A percentile compares a stretch with the other conserved stretches of the same genome.
Evolutionary conservation across 2,329 filamentous ascomycete species (phyloP).

Genomic region (Fusarium sp.): DNA sequence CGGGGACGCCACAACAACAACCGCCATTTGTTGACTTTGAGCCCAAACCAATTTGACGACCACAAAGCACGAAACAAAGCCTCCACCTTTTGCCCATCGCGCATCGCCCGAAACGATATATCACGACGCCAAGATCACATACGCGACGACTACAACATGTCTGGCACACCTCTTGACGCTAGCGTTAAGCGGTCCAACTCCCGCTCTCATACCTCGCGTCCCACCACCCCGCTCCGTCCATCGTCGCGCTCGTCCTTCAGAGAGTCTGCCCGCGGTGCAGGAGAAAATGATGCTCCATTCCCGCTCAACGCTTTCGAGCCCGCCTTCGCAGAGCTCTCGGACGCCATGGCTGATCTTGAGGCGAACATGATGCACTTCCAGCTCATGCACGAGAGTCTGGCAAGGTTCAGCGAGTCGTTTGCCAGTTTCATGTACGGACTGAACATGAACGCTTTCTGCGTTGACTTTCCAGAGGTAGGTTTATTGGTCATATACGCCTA

Average conservation of each 20-base stretch:
- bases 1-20: slow-evolving; percentile 31
- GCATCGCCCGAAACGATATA: neutral
- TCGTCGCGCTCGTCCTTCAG: slow-evolving; percentile 91
- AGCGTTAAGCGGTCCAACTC: slow-evolving; percentile 64
- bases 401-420: slow-evolving; percentile 95
- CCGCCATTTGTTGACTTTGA: slow-evolving; percentile 35
- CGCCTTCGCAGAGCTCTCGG: slow-evolving; percentile 91
- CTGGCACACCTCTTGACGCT: slow-evolving; percentile 42
- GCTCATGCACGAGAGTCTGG: slow-evolving; percentile 93
- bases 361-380: slow-evolving; percentile 98
- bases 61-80: slow-evolving; percentile 6
- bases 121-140: neutral
- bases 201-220: slow-evolving; percentile 76
- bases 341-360: slow-evolving; percentile 95
- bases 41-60: slow-evolving; percentile 7
- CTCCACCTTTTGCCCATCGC: neutral
- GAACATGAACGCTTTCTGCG: slow-evolving; percentile 99
- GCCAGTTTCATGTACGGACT: slow-evolving; percentile 94
- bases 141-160: slow-evolving; percentile 30
- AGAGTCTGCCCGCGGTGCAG: slow-evolving; percentile 73
- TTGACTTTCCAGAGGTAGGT: slow-evolving; percentile 92
- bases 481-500: neutral
- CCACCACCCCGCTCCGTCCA: slow-evolving; percentile 91
- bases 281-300: slow-evolving; percentile 65
- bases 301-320: slow-evolving; percentile 88